Evolutionary conservation across 352 stramenopile genomes (phyloP).

Genomic region (Phytophthora ohioensis): DNA sequence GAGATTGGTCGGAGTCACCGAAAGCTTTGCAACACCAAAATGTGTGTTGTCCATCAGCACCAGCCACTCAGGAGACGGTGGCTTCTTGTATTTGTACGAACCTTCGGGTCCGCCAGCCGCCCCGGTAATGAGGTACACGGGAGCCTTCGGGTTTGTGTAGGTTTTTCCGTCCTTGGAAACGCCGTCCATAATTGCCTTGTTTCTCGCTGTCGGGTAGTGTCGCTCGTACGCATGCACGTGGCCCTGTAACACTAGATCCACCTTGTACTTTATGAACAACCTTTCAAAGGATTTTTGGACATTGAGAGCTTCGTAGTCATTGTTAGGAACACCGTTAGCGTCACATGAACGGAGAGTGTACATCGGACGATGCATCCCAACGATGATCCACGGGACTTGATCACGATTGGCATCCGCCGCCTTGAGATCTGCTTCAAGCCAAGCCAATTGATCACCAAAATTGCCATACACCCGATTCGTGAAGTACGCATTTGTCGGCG

Average conservation of each 20-base stretch:
- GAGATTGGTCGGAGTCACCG: slow-evolving; percentile 41
- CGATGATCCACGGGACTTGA: slow-evolving; percentile 53
- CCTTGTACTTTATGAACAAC: slow-evolving; percentile 60
- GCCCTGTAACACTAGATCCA: slow-evolving; percentile 42
- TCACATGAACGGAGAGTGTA: slow-evolving; percentile 41
- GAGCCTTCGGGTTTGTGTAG: slow-evolving; percentile 6
- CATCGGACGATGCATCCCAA: slow-evolving; percentile 19
- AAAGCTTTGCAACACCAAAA: slow-evolving; percentile 42
- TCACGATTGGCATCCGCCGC: slow-evolving; percentile 47
- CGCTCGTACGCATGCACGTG: slow-evolving; percentile 62
- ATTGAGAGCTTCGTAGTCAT: slow-evolving; percentile 22
- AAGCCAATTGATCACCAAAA: slow-evolving; percentile 26
- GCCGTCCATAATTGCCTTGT: not conserved
- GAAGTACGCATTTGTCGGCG: not conserved
- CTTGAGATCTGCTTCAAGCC: slow-evolving; percentile 56
- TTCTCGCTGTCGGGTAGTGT: slow-evolving; percentile 29
- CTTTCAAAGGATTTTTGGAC: slow-evolving; percentile 58
- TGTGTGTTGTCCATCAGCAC: slow-evolving; percentile 36
- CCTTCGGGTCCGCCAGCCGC: slow-evolving; percentile 39
- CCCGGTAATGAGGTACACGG: slow-evolving; percentile 45
- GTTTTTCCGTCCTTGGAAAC: not conserved
- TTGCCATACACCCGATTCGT: slow-evolving; percentile 33
- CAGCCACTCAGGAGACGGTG: slow-evolving; percentile 36
- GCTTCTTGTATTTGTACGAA: slow-evolving; percentile 31
- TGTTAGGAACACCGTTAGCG: slow-evolving; percentile 19